Evolutionary conservation across 129 eudicot genomes (phyloP).

Genomic region (Pulicaria dysenterica): DNA sequence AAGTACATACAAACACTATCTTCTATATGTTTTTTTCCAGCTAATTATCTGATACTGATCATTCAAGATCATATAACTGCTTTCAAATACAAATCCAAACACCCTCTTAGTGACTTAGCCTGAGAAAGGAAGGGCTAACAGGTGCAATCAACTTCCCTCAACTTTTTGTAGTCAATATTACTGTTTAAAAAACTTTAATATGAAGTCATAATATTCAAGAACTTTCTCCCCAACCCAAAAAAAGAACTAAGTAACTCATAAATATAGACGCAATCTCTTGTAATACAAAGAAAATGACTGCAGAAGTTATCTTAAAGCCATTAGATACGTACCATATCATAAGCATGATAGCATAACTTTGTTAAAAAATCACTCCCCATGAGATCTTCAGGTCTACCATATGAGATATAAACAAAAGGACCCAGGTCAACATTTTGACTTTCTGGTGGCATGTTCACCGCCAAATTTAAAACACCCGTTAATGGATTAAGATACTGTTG

Average conservation of each 20-base stretch:
- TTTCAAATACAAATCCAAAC: too few relatives aligned
- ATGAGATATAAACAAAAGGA: slow-evolving; percentile 75
- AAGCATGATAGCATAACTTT: slow-evolving; percentile 61
- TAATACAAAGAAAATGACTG: neutral
- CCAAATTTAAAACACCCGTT: slow-evolving; percentile 70
- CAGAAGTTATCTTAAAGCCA: neutral
- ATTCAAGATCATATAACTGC: too few relatives aligned
- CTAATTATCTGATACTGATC: too few relatives aligned
- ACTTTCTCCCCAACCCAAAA: too few relatives aligned
- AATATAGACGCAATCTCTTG: neutral
- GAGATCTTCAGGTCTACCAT: slow-evolving; percentile 81
- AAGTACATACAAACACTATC: too few relatives aligned
- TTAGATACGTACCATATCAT: slow-evolving; percentile 68
- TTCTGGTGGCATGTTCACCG: slow-evolving; percentile 58
- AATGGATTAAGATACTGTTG: slow-evolving; percentile 66
- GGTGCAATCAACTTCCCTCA: too few relatives aligned
- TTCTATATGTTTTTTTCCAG: too few relatives aligned
- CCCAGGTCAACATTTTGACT: slow-evolving; percentile 60
- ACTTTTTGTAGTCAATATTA: too few relatives aligned
- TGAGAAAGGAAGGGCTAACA: too few relatives aligned
- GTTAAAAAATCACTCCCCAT: slow-evolving; percentile 67
- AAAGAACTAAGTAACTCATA: neutral
- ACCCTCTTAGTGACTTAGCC: too few relatives aligned
- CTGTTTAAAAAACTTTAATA: too few relatives aligned
- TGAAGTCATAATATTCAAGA: too few relatives aligned